phyloP scores from a whole-genome alignment of 345 rosid genomes.

The Sisymbrium irio region DNA sequence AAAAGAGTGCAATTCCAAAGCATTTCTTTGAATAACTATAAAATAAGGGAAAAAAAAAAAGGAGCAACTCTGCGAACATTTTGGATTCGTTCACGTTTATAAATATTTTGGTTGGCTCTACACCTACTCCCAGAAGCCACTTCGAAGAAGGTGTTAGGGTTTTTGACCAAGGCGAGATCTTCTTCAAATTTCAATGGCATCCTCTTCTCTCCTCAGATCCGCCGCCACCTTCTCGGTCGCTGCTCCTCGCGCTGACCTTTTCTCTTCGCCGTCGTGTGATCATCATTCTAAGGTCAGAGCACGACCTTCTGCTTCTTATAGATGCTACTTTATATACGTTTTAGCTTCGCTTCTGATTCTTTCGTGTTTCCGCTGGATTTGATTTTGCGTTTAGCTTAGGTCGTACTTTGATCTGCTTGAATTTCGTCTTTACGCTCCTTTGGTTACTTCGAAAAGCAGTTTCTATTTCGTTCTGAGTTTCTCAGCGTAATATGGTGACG shows the following conservation, averaged over 20 bases:
- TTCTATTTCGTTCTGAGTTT: not conserved
- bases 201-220: constrained; percentile 69
- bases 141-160: constrained; percentile 26
- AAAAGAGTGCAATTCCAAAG: constrained; percentile 14
- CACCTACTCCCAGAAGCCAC: constrained; percentile 33
- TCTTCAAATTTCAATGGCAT: constrained; percentile 47
- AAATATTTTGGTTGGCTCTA: constrained; percentile 21
- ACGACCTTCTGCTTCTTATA: constrained; percentile 6
- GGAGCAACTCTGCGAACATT: constrained; percentile 10
- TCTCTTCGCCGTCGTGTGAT: constrained; percentile 40
- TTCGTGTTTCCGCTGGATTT: constrained; percentile 10
- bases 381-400: not conserved
- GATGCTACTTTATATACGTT: not conserved
- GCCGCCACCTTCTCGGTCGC: constrained; percentile 40
- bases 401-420: constrained; percentile 12
- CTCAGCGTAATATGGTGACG: not conserved
- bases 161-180: constrained; percentile 25
- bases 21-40: constrained; percentile 10
- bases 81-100: constrained; percentile 34
- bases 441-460: constrained; percentile 2
- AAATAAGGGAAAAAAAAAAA: constrained; percentile 12
- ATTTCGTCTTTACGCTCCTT: not conserved
- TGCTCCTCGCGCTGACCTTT: constrained; percentile 38
- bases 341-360: not conserved
- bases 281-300: constrained; percentile 58